Base-by-base conservation (phyloP, 148 eudicot species). In the Amaranthus hypochondriacus region DNA sequence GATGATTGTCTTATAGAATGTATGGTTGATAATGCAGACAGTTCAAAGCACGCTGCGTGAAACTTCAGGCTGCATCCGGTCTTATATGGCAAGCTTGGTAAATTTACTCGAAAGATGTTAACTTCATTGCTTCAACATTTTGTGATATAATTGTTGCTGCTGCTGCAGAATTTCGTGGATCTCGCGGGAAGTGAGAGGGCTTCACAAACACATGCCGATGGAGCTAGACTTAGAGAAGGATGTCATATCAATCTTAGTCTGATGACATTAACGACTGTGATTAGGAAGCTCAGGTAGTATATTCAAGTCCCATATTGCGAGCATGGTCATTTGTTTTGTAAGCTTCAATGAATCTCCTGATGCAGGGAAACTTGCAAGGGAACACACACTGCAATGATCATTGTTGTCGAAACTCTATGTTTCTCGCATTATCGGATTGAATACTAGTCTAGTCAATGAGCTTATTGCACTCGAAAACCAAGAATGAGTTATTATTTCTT, bases 101-200 rank as follows among this genome's bases (percentile, higher is more conserved):
- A 84, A 55, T 13, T 28, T 28, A 47, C 13, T 60, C 18, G 9
- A 46, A 9, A 3, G 18, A 61, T 28, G n/a, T 55, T 48, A 12
- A 1, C 4, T 67, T 66, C 6, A 62, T 7, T 66, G 62, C 47
- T 69, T 66, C 7, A 15, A 7, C 28, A 61, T 11, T 12, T 8
- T 18, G 63, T 18, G 2, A 47, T 11, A 57, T 52, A 55, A 62
- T 55, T 46, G 39, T 65, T 56, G 13, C 15, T 42, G 68, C 57
- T 67, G 66, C 60, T 59, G 77, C 91, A 92, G 99, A 95, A 90
- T 81, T 90, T 95, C 66, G 99, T 95, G 3, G 99, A 95, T 81
- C 84, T 95, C 80, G 99, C 99, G 49, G 99, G 99, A 49, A 95
- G 99, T 82, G 99, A 95, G 72, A 86, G 97, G 75, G 97, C 97